Conservation (phyloP, 257 asterid genomes). For the Hygrophila difformis region DNA sequence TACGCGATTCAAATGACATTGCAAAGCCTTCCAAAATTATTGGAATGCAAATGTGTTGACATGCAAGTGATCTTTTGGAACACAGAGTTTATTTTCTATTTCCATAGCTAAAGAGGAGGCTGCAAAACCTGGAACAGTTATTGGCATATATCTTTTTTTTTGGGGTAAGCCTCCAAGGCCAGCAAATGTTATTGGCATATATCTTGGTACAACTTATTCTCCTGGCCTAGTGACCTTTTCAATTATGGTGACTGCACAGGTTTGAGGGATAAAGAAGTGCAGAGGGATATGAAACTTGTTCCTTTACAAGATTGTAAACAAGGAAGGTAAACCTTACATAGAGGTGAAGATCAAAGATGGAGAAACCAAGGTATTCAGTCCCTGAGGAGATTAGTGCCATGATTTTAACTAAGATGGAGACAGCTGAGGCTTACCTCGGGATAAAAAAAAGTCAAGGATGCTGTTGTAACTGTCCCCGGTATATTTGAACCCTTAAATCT, state of each 20-base stretch:
- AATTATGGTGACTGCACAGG: too few species aligned
- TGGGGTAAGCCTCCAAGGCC: too few species aligned
- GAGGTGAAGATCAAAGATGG: constrained; percentile 63
- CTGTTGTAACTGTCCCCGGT: constrained; percentile 84
- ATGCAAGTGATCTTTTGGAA: constrained; percentile 6
- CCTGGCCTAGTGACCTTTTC: too few species aligned
- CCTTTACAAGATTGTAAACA: constrained; percentile 73
- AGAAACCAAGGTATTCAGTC: constrained; percentile 71
- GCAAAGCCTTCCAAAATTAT: neutral
- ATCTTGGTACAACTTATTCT: constrained; percentile 94
- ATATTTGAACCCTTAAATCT: neutral
- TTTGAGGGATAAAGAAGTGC: constrained; percentile 90
- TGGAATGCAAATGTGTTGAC: constrained; percentile 3
- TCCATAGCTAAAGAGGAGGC: constrained; percentile 69
- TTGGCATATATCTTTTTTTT: constrained; percentile 87
- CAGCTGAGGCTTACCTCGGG: constrained; percentile 85
- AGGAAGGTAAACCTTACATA: constrained; percentile 71
- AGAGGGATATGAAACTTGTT: constrained; percentile 76
- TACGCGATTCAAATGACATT: neutral
- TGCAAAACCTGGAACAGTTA: constrained; percentile 71
- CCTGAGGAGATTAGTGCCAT: constrained; percentile 83
- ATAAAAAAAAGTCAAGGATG: constrained; percentile 73
- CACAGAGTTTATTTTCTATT: constrained; percentile 58
- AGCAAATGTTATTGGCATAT: too few species aligned
- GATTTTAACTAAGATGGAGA: constrained; percentile 75